These are phyloP conservation scores for Triticum monococcum DNA, from an alignment of 176 grass and related monocot species.

Conservation along the genomic window DNA sequence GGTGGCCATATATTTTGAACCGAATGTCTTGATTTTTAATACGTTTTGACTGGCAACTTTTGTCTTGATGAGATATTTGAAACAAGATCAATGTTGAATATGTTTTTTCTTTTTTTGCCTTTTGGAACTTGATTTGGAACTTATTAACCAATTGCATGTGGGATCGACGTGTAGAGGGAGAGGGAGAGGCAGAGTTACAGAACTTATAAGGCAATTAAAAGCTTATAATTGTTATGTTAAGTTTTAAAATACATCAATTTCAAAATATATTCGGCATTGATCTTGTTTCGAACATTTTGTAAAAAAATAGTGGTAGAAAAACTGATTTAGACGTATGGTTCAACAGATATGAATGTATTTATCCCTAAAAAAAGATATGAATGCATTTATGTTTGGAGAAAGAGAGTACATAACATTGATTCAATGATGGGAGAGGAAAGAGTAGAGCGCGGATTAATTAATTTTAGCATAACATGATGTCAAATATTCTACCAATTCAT, in stretches of 20 bases:
- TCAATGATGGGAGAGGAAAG: too few relatives aligned
- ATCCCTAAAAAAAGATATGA: background rate
- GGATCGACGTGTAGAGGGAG: too few relatives aligned
- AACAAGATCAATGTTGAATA: background rate
- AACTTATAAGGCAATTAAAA: too few relatives aligned
- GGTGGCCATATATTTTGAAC: background rate
- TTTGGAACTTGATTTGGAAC: background rate
- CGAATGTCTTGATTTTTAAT: background rate
- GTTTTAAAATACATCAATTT: background rate
- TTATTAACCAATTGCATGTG: background rate
- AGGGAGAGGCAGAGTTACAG: too few relatives aligned
- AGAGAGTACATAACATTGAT: background rate
- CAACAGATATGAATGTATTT: background rate
- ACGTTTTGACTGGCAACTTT: background rate
- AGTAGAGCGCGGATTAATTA: too few relatives aligned
- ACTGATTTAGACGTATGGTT: background rate
- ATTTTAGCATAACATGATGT: too few relatives aligned
- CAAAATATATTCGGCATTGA: background rate
- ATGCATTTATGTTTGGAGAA: background rate
- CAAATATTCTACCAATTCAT: too few relatives aligned
- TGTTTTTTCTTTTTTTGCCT: background rate
- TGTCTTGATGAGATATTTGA: background rate
- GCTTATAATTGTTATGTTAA: background rate
- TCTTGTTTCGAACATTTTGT: background rate
- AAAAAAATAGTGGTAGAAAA: background rate